Percentiles rank a stretch among this genome's conserved stretches.
Conservation (phyloP, 805 yeast genomes). For the Tetrapisispora arboricola region DNA sequence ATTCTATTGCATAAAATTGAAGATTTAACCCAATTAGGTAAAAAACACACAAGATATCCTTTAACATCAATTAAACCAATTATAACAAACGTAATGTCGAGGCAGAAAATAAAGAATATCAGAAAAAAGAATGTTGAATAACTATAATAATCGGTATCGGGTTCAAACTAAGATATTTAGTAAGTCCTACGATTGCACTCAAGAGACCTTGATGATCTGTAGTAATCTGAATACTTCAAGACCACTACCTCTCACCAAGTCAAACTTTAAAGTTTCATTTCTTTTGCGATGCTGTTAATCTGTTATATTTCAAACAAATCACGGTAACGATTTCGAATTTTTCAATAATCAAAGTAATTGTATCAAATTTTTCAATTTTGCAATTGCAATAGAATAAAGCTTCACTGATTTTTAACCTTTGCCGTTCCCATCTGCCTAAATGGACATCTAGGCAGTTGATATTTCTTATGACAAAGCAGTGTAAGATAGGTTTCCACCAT, state of each 20-base stretch:
- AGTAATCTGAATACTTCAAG: background rate
- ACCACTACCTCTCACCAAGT: too few species aligned
- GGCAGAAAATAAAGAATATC: background rate
- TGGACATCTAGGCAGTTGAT: background rate
- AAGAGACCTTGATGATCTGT: slow-evolving; percentile 20
- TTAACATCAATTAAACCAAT: too few species aligned
- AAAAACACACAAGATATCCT: too few species aligned
- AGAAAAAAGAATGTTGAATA: slow-evolving; percentile 14
- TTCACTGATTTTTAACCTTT: too few species aligned
- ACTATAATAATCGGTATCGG: slow-evolving; percentile 30
- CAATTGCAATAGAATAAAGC: too few species aligned
- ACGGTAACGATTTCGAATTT: background rate
- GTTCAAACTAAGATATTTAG: slow-evolving; percentile 12
- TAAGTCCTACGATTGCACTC: slow-evolving; percentile 31
- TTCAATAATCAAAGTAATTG: background rate
- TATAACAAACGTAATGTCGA: too few species aligned
- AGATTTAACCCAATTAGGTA: too few species aligned
- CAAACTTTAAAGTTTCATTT: background rate
- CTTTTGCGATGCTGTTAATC: slow-evolving; percentile 6
- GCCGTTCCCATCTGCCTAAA: slow-evolving; percentile 26
- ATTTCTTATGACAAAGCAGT: slow-evolving; percentile 27
- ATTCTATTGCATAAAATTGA: too few species aligned
- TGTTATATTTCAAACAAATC: background rate
- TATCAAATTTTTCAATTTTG: too few species aligned
- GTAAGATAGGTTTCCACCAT: slow-evolving; percentile 1